Percentiles rank a stretch among this genome's conserved stretches.
These are phyloP conservation scores for Trypanosoma cruzi DNA, from an alignment of 208 protist genomes.

Conservation along the genomic window DNA sequence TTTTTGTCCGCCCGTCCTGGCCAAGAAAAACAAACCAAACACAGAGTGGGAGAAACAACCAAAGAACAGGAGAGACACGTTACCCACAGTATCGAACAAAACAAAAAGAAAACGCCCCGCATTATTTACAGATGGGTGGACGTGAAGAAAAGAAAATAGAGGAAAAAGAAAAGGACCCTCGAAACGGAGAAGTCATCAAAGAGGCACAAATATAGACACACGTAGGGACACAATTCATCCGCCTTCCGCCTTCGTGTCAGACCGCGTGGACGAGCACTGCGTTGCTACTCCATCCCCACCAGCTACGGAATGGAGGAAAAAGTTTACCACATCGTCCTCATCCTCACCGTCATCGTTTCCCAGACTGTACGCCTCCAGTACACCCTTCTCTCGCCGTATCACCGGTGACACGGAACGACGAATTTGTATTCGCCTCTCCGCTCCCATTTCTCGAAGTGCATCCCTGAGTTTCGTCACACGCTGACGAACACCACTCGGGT, in stretches of 20 bases:
- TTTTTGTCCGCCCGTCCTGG: neutral
- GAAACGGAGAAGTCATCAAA: neutral
- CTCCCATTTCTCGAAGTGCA: conserved; percentile 26
- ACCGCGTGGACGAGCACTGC: neutral
- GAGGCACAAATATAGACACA: neutral
- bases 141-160: neutral
- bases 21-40: neutral
- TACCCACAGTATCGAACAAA: no score
- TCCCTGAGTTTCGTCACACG: conserved; percentile 30
- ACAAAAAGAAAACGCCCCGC: no score
- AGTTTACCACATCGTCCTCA: conserved; percentile 3
- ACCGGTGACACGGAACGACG: conserved; percentile 10
- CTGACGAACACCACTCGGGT: conserved; percentile 27
- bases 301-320: neutral
- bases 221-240: no score
- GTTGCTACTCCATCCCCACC: neutral
- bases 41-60: neutral
- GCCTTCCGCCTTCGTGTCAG: neutral
- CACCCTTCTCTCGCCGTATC: neutral
- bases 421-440: conserved; percentile 15
- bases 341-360: conserved; percentile 1
- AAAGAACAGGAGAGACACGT: neutral
- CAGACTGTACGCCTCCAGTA: conserved; percentile 8
- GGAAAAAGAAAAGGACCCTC: neutral
- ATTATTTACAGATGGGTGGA: neutral